phyloP scores from a whole-genome alignment of 257 asterid genomes.

The Avicennia marina region DNA sequence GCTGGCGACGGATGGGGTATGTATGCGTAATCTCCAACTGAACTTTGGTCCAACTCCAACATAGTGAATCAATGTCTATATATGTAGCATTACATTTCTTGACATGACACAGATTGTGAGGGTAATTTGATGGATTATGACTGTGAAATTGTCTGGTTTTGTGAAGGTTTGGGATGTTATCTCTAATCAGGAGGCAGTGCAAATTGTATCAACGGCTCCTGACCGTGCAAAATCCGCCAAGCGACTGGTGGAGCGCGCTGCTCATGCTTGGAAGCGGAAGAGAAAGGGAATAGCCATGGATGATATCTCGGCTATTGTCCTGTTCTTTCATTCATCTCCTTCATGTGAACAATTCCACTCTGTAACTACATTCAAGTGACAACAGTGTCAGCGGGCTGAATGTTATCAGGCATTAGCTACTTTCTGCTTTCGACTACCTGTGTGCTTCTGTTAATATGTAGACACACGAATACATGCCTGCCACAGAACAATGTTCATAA shows the following conservation, averaged over 20 bases:
- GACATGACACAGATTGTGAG: too few relatives aligned
- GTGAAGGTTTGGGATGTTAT: slow-evolving; percentile 93
- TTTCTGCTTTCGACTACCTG: too few relatives aligned
- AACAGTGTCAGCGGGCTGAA: not conserved
- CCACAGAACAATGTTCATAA: too few relatives aligned
- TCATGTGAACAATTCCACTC: slow-evolving; percentile 30
- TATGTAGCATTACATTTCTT: too few relatives aligned
- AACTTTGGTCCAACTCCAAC: too few relatives aligned
- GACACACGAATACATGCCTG: too few relatives aligned
- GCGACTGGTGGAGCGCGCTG: slow-evolving; percentile 65
- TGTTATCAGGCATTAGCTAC: too few relatives aligned
- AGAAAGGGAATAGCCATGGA: slow-evolving; percentile 83
- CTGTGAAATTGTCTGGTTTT: not conserved
- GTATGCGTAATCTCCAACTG: not conserved
- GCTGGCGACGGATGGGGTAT: slow-evolving; percentile 96
- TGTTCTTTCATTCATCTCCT: slow-evolving; percentile 42
- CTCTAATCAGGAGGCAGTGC: slow-evolving; percentile 85
- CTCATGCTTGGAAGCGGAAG: slow-evolving; percentile 65
- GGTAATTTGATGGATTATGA: not conserved
- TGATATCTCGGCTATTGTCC: slow-evolving; percentile 93
- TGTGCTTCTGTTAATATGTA: too few relatives aligned
- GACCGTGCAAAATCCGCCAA: slow-evolving; percentile 72
- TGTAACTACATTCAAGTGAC: slow-evolving; percentile 21
- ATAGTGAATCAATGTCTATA: too few relatives aligned
- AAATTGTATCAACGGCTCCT: slow-evolving; percentile 47